Evolutionary conservation across 805 yeast species (phyloP), one percentile per base, ranked within the genome.

Genomic region (Priceomyces castillae): DNA sequence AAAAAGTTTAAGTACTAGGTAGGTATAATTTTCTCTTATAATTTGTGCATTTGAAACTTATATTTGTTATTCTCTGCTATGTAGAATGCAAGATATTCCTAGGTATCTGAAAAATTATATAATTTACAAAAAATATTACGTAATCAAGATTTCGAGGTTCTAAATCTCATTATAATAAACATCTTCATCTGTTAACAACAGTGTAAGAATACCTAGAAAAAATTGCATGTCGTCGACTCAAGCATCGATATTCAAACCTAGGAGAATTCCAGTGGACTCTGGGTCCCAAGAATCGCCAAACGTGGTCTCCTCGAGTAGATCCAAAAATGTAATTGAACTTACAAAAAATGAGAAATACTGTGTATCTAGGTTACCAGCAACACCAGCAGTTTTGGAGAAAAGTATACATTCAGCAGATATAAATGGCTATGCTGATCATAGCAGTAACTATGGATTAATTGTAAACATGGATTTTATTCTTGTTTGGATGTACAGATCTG

Each of bases 401-500:
- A 35, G 35, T 14, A 35, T 41, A 7, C 23, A 30, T 2, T 25
- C 46, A 4, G 38, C 51, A 15, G 37, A 54, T 4, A 31, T 56
- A 37, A 67, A 66, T 46, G 84, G 80, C 1, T 64, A 66, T 48
- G 51, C 78, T 6, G 84, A 81, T 53, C 62, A 71, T 33, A 51
- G 50, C 14, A 69, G 83, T 9, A 69, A 67, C 31, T 75, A 68
- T 54, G 80, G 84, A 0, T 60, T 81, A 22, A 68, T 76, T 2
- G 62, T 78, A 3, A 71, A 78, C 12, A 71, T 67, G n/a, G 62
- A 71, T 18, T 67, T 78, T 28, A 72, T 84, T 16, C 73, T 77
- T 52, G 82, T 83, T 4, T 90, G 95, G 90, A 71, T 76, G 42
- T 84, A 82, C 56, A 68, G 71, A 42, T 76, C 89, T 1, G 75